Base-by-base conservation (phyloP, 1,139 yeast species). In the Komagataea norvegica region DNA sequence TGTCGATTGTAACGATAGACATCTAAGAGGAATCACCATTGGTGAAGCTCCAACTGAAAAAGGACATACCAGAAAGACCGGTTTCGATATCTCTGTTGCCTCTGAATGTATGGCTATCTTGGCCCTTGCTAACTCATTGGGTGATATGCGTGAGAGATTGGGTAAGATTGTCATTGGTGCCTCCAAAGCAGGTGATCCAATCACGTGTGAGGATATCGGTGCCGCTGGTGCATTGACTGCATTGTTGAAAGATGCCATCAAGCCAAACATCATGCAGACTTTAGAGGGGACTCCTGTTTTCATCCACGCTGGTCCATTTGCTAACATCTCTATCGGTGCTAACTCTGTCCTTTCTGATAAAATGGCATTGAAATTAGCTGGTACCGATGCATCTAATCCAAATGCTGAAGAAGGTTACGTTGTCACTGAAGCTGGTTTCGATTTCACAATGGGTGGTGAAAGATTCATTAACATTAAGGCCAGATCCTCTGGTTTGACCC, bases 371-470 rank as follows among this genome's bases (percentile, higher is more conserved):
- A 89, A 91, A 67, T 75, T 91, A 51, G 89, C 93, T 31, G 95
- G 96, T 62, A 81, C 78, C 28, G 74, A 72, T 46, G 62, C 70
- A 57, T 60, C 72, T 52, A 52, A 58, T 61, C 56, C 64, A 49
- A 60, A 61, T 44, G 72, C 74, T 52, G 78, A 81, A 59, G 77
- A 82, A 51, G 97, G 97, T 51, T 89, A 80, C 59, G 97, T 89
- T 44, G 89, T 89, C 41, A 89, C 97, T 36, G 97, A 89, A 64
- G 97, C 97, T 25, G 98, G 97, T 45, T 91, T 91, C 69, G 98
- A 91, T 64, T 89, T 91, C 73, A 91, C 97, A 39, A 91, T 91
- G 96, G 98, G 98, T 60, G 97, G 97, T 60, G 98, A 91, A 68
- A 77, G 97, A 62, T 91, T 91, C 69, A 77, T 89, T 65, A 89